phyloP scores from a whole-genome alignment of 2,329 filamentous ascomycete species.

The Hypoxylon sp. region DNA sequence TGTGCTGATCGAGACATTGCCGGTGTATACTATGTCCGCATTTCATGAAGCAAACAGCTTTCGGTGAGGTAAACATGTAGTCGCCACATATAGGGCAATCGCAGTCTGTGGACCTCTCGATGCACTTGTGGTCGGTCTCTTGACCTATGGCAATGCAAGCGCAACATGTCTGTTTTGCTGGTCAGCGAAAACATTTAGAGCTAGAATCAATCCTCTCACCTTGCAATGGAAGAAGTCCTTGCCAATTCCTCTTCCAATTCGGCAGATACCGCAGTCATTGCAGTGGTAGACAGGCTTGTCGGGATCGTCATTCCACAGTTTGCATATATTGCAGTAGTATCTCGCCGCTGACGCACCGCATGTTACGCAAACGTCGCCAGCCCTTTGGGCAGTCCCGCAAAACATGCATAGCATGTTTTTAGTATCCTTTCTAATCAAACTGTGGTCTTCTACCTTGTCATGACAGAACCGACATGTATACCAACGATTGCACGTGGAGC shows the following conservation, averaged over 20 bases:
- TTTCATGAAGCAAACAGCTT: constrained; percentile 91
- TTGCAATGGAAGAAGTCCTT: constrained; percentile 99
- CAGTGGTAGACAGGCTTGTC: constrained; percentile 97
- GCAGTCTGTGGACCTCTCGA: constrained; percentile 93
- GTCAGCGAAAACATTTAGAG: constrained; percentile 21
- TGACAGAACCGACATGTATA: constrained; percentile 97
- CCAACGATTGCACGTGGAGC: constrained; percentile 90
- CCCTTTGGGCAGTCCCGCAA: constrained; percentile 87
- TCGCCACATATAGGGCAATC: constrained; percentile 98
- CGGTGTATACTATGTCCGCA: constrained; percentile 97
- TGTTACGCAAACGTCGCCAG: constrained; percentile 80
- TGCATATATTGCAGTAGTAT: constrained; percentile 95
- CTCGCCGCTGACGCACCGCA: constrained; percentile 85
- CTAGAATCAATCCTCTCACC: constrained; percentile 62
- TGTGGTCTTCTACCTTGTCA: constrained; percentile 84
- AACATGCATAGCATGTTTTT: constrained; percentile 98
- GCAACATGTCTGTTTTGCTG: constrained; percentile 78
- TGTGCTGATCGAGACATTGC: constrained; percentile 88
- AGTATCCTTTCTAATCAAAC: constrained; percentile 84
- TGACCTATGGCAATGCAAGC: constrained; percentile 94
- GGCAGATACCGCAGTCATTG: constrained; percentile 94
- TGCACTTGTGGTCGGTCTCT: constrained; percentile 88
- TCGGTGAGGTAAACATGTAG: constrained; percentile 93
- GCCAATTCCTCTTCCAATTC: constrained; percentile 89
- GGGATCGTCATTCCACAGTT: constrained; percentile 95